Conservation (phyloP, 2,329 filamentous ascomycete species). For the Aspergillus novoparasiticus region DNA sequence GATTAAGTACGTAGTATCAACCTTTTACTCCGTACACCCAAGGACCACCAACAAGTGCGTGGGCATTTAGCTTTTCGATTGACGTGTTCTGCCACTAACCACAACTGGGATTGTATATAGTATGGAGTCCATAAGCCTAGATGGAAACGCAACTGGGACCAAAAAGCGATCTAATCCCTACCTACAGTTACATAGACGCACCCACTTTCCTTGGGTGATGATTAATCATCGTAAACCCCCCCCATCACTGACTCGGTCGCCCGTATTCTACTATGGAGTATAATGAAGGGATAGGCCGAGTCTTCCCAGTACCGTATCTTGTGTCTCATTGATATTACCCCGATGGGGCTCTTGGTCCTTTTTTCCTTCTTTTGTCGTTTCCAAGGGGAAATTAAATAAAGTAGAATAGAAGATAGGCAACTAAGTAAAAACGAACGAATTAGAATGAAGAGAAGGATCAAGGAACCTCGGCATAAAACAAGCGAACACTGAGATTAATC, state of each 20-base stretch:
- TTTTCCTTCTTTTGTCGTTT: neutral
- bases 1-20: too few relatives aligned
- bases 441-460: too few relatives aligned
- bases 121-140: neutral
- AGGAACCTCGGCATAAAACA: too few relatives aligned
- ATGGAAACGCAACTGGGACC: too few relatives aligned
- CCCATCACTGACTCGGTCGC: neutral
- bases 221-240: neutral
- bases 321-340: constrained; percentile 2
- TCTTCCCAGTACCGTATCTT: neutral
- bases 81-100: constrained; percentile 6
- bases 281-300: neutral
- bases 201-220: neutral
- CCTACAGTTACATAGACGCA: too few relatives aligned
- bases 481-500: too few relatives aligned
- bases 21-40: too few relatives aligned
- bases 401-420: too few relatives aligned
- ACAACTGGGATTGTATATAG: neutral
- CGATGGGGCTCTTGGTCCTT: neutral
- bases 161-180: too few relatives aligned
- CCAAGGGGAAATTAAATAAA: neutral
- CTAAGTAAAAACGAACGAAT: too few relatives aligned
- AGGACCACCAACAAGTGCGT: neutral
- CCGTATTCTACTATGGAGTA: neutral
- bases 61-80: constrained; percentile 3